These are phyloP conservation scores for Cercophora sp. DNA, from an alignment of 495 filamentous ascomycete genomes.

Conservation along the genomic window DNA sequence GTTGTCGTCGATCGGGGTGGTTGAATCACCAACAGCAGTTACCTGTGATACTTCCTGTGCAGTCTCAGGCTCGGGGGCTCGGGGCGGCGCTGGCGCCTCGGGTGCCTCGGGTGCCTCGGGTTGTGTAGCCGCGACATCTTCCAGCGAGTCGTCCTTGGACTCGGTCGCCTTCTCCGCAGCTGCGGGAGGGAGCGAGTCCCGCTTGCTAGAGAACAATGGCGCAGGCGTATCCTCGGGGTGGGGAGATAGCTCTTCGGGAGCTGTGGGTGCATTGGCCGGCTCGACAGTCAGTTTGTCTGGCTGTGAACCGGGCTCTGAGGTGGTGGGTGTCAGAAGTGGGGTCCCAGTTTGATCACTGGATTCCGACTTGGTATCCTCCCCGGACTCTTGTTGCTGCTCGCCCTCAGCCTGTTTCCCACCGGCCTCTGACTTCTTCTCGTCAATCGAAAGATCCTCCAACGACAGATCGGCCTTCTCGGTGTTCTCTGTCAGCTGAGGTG, in stretches of 20 bases:
- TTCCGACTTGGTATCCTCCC: slow-evolving; percentile 2
- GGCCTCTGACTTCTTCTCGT: not conserved
- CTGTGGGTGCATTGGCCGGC: not conserved
- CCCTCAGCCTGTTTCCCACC: too few relatives aligned
- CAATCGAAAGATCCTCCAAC: slow-evolving; percentile 1
- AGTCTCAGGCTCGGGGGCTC: slow-evolving; percentile 9
- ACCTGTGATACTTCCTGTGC: slow-evolving; percentile 21
- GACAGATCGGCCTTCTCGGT: slow-evolving; percentile 3
- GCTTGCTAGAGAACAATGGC: slow-evolving; percentile 54
- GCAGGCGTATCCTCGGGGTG: slow-evolving; percentile 65
- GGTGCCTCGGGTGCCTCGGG: too few relatives aligned
- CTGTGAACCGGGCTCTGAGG: slow-evolving; percentile 6
- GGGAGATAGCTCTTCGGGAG: slow-evolving; percentile 36
- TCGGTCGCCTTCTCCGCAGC: not conserved
- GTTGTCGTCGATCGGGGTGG: slow-evolving; percentile 12
- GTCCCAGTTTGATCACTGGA: slow-evolving; percentile 2
- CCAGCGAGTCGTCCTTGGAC: too few relatives aligned
- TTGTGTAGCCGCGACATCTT: too few relatives aligned
- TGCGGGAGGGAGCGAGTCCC: not conserved
- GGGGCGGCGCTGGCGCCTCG: too few relatives aligned
- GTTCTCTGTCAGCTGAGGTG: not conserved
- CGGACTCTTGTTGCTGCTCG: not conserved
- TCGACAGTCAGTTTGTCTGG: slow-evolving; percentile 10
- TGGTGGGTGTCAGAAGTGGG: not conserved
- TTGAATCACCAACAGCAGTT: slow-evolving; percentile 12